phyloP scores from a whole-genome alignment of 805 yeast genomes.

The Cyberlindnera mrakii region DNA sequence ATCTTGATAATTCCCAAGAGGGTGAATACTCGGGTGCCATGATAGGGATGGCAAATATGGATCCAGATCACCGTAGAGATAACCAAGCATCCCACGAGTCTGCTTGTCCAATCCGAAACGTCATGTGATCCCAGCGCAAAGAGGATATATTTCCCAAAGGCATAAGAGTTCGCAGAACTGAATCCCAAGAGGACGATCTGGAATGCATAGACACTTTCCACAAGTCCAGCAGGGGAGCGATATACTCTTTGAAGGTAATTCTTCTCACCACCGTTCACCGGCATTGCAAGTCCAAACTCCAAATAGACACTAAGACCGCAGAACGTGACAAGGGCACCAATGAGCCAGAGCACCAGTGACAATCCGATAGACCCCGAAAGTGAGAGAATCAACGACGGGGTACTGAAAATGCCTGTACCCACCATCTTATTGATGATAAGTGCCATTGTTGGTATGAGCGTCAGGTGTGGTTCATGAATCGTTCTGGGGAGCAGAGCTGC shows the following conservation, averaged over 20 bases:
- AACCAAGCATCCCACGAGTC: slow-evolving; percentile 44
- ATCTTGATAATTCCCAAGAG: slow-evolving; percentile 50
- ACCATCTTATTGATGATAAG: slow-evolving; percentile 62
- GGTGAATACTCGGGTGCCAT: slow-evolving; percentile 47
- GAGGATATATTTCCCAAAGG: slow-evolving; percentile 56
- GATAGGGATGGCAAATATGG: slow-evolving; percentile 43
- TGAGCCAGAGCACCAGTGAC: slow-evolving; percentile 48
- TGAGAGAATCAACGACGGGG: slow-evolving; percentile 56
- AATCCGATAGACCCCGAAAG: slow-evolving; percentile 56
- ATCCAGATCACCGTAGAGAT: slow-evolving; percentile 40
- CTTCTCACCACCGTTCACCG: slow-evolving; percentile 64
- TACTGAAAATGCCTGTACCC: slow-evolving; percentile 69
- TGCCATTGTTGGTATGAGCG: slow-evolving; percentile 20
- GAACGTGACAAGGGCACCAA: slow-evolving; percentile 57
- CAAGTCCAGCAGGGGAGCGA: slow-evolving; percentile 46
- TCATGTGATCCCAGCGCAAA: slow-evolving; percentile 34
- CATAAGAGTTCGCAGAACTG: slow-evolving; percentile 58
- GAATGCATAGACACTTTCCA: slow-evolving; percentile 44
- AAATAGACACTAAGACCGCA: slow-evolving; percentile 51
- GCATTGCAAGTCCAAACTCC: slow-evolving; percentile 61
- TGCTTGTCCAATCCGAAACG: slow-evolving; percentile 30
- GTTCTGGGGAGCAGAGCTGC: slow-evolving; percentile 8
- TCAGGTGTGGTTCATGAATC: slow-evolving; percentile 13
- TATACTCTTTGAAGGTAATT: slow-evolving; percentile 57
- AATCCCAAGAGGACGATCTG: slow-evolving; percentile 53